Percentiles rank a stretch among this genome's conserved stretches.
Conservation (phyloP, 805 yeast species). For the Lipomyces lipofer region DNA sequence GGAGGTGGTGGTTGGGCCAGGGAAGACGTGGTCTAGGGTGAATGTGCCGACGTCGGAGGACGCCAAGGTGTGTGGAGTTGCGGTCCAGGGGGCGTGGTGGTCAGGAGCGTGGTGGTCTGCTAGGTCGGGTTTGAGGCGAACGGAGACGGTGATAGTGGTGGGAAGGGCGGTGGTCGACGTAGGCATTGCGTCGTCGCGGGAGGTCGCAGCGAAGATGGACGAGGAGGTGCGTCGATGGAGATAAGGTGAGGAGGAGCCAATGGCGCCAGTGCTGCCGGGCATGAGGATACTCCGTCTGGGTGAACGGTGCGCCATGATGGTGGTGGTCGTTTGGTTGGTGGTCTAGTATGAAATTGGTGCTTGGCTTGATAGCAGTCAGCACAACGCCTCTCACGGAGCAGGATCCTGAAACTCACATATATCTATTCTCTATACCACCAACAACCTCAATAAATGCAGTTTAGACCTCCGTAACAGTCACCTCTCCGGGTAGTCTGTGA, state of each 20-base stretch:
- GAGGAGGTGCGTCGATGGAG: constrained; percentile 6
- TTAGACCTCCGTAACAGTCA: too few species aligned
- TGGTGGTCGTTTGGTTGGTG: too few species aligned
- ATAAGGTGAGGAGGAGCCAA: neutral
- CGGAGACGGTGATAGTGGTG: constrained; percentile 23
- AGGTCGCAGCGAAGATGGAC: neutral
- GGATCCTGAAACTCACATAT: too few species aligned
- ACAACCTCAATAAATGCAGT: too few species aligned
- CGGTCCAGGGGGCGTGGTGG: constrained; percentile 12
- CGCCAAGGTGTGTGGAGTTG: constrained; percentile 22
- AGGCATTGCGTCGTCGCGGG: constrained; percentile 1
- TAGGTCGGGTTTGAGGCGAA: constrained; percentile 18
- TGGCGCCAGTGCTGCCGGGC: neutral
- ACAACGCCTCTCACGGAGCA: too few species aligned
- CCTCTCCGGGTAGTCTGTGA: too few species aligned
- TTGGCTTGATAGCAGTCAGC: too few species aligned
- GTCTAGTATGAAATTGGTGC: too few species aligned
- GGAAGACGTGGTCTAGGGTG: constrained; percentile 76
- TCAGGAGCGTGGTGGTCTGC: neutral
- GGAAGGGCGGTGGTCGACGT: constrained; percentile 5
- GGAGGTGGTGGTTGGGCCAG: constrained; percentile 40
- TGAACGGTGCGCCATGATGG: too few species aligned
- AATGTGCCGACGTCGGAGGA: constrained; percentile 63
- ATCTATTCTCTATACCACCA: too few species aligned
- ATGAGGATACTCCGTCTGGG: neutral